Percentiles rank a stretch among this genome's conserved stretches.
These are phyloP conservation scores for Aspergillus nomiae DNA, from an alignment of 2,329 filamentous ascomycete genomes.

Conservation along the genomic window DNA sequence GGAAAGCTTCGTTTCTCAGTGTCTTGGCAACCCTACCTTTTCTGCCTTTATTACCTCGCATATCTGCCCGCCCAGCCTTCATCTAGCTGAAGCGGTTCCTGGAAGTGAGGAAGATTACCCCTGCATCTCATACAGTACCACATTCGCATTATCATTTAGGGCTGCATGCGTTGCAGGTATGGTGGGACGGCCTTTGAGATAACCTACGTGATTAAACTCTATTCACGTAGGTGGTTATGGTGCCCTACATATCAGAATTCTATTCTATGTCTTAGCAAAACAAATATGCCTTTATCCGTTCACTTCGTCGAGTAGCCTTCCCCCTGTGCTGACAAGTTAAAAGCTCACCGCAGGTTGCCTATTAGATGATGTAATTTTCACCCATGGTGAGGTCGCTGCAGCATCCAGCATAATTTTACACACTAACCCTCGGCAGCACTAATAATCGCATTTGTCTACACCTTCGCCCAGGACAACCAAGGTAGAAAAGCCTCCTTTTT, in stretches of 20 bases:
- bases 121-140: constrained; percentile 61
- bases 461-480: constrained; percentile 80
- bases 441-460: constrained; percentile 79
- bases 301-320: constrained; percentile 12
- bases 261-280: constrained; percentile 24
- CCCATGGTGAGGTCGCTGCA: constrained; percentile 34
- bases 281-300: constrained; percentile 8
- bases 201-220: constrained; percentile 55
- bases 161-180: constrained; percentile 68
- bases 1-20: constrained; percentile 25
- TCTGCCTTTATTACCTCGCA: constrained; percentile 56
- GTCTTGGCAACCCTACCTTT: constrained; percentile 6
- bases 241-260: constrained; percentile 61
- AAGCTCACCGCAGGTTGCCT: constrained; percentile 48
- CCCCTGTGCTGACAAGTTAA: constrained; percentile 32
- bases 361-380: constrained; percentile 38
- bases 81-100: constrained; percentile 79
- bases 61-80: constrained; percentile 76
- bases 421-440: constrained; percentile 63
- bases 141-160: constrained; percentile 62
- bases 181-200: constrained; percentile 76
- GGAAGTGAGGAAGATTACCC: constrained; percentile 80
- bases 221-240: constrained; percentile 64
- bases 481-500: constrained; percentile 76
- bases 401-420: constrained; percentile 2